phyloP scores from a whole-genome alignment of 2,329 filamentous ascomycete species.

The Colletotrichum truncatum region DNA sequence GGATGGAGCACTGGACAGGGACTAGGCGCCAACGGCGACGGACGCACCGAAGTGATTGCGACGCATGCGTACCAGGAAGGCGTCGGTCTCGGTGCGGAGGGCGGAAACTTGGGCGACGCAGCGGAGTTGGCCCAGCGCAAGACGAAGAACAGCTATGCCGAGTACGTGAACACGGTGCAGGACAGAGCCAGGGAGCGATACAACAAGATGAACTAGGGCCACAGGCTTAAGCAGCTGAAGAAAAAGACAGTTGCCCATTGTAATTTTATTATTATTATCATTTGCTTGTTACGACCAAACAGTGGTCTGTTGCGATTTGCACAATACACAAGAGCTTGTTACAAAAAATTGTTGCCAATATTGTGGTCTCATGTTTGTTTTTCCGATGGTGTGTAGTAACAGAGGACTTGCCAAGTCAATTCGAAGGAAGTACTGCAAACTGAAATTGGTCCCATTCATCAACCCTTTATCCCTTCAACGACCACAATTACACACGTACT shows the following conservation, averaged over 20 bases:
- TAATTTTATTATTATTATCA: too few relatives aligned
- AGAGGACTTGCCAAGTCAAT: too few relatives aligned
- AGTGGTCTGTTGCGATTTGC: too few relatives aligned
- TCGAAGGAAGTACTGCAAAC: too few relatives aligned
- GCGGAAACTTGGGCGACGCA: constrained; percentile 76
- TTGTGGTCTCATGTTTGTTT: too few relatives aligned
- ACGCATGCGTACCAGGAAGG: constrained; percentile 73
- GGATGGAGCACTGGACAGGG: constrained; percentile 74
- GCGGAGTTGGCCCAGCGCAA: constrained; percentile 68
- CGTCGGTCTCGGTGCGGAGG: constrained; percentile 75
- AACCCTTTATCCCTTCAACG: too few relatives aligned
- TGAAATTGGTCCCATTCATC: too few relatives aligned
- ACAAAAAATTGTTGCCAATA: too few relatives aligned
- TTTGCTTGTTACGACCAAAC: too few relatives aligned
- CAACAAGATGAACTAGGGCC: constrained; percentile 55
- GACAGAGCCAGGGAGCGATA: constrained; percentile 74
- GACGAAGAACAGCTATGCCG: constrained; percentile 67
- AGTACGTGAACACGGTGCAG: constrained; percentile 71
- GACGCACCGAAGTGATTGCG: constrained; percentile 70
- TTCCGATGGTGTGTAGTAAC: too few relatives aligned
- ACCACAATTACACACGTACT: too few relatives aligned
- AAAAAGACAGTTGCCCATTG: not conserved
- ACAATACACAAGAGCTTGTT: too few relatives aligned
- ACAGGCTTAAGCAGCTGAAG: not conserved
- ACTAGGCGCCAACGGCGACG: constrained; percentile 69